Evolutionary conservation across 1,284 basidiomycete genomes (phyloP).

Genomic region (Ganoderma sp.): DNA sequence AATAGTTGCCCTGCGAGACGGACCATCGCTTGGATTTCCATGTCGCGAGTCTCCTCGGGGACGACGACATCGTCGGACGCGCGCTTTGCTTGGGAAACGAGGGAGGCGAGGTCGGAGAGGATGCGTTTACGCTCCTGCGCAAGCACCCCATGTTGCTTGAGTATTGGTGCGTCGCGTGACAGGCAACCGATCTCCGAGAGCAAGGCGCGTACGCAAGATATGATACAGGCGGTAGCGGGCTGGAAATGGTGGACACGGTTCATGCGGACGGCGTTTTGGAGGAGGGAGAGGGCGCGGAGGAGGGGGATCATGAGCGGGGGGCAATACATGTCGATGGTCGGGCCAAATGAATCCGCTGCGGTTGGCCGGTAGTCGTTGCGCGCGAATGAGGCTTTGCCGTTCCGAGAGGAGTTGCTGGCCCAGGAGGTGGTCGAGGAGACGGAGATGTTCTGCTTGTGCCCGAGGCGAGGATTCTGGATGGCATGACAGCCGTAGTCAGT

Average conservation of each 20-base stretch:
- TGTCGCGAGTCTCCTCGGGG: constrained; percentile 55
- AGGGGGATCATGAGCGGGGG: constrained; percentile 79
- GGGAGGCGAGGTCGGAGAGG: constrained; percentile 79
- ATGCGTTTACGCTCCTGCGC: constrained; percentile 84
- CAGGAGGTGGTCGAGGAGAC: constrained; percentile 59
- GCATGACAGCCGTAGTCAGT: constrained; percentile 12
- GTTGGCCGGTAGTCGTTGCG: constrained; percentile 53
- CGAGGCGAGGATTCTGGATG: constrained; percentile 30
- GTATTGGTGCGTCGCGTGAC: constrained; percentile 78
- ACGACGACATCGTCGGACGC: constrained; percentile 62
- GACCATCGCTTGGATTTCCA: constrained; percentile 76
- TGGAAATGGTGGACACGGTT: constrained; percentile 84
- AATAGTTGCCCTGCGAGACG: constrained; percentile 77
- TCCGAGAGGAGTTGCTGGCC: constrained; percentile 51
- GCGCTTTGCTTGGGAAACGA: constrained; percentile 85
- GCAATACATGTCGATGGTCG: constrained; percentile 64
- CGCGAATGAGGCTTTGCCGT: constrained; percentile 38
- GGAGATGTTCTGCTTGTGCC: constrained; percentile 57
- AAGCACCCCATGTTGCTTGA: constrained; percentile 72
- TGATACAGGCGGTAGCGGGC: constrained; percentile 86
- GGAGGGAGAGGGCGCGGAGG: constrained; percentile 82
- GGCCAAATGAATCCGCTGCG: constrained; percentile 49
- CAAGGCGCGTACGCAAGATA: constrained; percentile 92
- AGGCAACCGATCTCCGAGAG: constrained; percentile 87
- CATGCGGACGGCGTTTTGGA: constrained; percentile 83